Conservation (phyloP, 352 stramenopile genomes). For the Elongisporangium senticosum region DNA sequence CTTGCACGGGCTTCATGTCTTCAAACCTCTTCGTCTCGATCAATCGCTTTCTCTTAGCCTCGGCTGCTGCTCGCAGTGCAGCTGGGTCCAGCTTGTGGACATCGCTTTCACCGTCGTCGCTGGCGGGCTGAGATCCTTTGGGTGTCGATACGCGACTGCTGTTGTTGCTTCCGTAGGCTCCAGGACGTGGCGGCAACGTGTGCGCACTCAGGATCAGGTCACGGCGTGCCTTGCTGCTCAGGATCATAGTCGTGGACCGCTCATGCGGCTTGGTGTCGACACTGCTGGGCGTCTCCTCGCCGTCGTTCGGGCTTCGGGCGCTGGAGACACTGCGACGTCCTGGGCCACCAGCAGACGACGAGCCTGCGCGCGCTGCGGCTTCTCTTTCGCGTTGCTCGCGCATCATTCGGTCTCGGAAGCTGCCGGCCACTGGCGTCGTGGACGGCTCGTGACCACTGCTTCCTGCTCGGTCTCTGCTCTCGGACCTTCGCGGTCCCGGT, state of each 20-base stretch:
- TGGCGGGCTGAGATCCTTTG: slow-evolving; percentile 11
- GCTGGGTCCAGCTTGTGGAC: not conserved
- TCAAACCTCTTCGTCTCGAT: slow-evolving; percentile 1
- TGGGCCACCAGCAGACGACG: slow-evolving; percentile 4
- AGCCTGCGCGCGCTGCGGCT: slow-evolving; percentile 9
- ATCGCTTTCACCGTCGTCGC: slow-evolving; percentile 7
- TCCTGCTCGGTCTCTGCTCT: slow-evolving; percentile 35
- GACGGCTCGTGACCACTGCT: slow-evolving; percentile 8
- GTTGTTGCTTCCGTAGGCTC: slow-evolving; percentile 5
- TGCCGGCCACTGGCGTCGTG: slow-evolving; percentile 7
- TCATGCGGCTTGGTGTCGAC: slow-evolving; percentile 20
- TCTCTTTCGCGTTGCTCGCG: slow-evolving; percentile 27
- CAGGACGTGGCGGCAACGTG: slow-evolving; percentile 28
- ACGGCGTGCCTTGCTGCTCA: slow-evolving; percentile 20
- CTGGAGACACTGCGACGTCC: slow-evolving; percentile 8
- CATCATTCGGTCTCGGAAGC: slow-evolving; percentile 31
- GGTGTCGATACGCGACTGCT: slow-evolving; percentile 18
- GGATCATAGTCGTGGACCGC: slow-evolving; percentile 9
- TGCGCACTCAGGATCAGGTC: slow-evolving; percentile 9
- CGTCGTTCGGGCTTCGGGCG: slow-evolving; percentile 23
- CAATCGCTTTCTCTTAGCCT: slow-evolving; percentile 7
- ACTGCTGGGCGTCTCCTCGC: slow-evolving; percentile 17
- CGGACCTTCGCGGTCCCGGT: slow-evolving; percentile 18
- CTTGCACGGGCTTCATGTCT: not conserved
- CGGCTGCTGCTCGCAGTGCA: not conserved